A percentile compares a stretch with the other conserved stretches of the same genome.
Evolutionary conservation across 805 yeast species (phyloP).

Genomic region (Monosporozyma siamensis): DNA sequence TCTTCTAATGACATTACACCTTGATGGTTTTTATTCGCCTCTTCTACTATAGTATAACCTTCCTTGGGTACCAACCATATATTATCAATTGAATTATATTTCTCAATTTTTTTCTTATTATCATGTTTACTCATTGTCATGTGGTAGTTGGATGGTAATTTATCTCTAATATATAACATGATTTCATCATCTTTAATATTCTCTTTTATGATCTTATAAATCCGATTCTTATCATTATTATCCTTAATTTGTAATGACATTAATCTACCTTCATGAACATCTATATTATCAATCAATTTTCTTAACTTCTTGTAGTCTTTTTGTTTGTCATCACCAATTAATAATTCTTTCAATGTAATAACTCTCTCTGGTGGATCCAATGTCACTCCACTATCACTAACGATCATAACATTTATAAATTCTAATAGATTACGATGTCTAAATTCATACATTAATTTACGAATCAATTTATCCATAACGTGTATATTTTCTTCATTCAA

Average conservation of each 20-base stretch:
- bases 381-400: constrained; percentile 85
- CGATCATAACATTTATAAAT: constrained; percentile 64
- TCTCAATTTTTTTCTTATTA: background rate
- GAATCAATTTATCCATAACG: constrained; percentile 58
- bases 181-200: background rate
- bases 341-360: background rate
- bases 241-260: background rate
- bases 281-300: constrained; percentile 25
- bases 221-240: background rate
- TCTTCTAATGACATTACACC: background rate
- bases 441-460: constrained; percentile 40
- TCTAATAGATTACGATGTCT: constrained; percentile 46
- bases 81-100: background rate
- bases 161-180: constrained; percentile 1
- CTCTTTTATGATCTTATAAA: background rate
- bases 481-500: constrained; percentile 39
- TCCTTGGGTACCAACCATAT: constrained; percentile 3
- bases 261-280: constrained; percentile 19
- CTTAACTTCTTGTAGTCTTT: background rate
- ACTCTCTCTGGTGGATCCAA: background rate
- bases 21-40: background rate
- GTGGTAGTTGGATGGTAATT: constrained; percentile 1
- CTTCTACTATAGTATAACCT: background rate
- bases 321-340: background rate
- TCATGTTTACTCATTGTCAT: background rate